Evolutionary conservation across 1,284 basidiomycete genomes (phyloP), one percentile per base, ranked within the genome.

Genomic region (Meira miltonrushii): DNA sequence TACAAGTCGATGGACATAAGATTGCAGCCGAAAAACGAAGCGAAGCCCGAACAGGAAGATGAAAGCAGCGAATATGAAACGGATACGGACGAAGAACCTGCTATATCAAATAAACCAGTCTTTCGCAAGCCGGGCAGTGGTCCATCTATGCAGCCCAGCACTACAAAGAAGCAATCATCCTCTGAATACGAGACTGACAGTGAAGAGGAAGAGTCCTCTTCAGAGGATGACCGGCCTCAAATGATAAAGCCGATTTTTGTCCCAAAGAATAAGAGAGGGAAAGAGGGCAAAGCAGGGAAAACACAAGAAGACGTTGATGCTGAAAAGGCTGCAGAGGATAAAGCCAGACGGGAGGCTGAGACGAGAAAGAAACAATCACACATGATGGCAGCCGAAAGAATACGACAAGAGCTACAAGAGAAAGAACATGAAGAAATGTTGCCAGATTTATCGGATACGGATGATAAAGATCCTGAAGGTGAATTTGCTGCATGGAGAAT

Each of bases 401-500:
- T 95, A 70, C 83, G 83, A 60, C 84, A 89, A 15, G 89, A 91
- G 77, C 79, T 95, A 17, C 85, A 86, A 7, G 88, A 90, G 81
- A 91, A 74, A 94, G 90, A 90, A 83, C 88, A 93, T 79, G 88
- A 89, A 66, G 88, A 88, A 17, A 78, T 87, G 13, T 81, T 88
- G 33, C 88, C 88, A 1, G 92, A 96, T 61, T 84, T 98, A 0
- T 93, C 97, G 80, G 95, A 98, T 78, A 89, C 90, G 1, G 95
- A 99, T 74, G 93, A 89, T 1, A 77, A 93, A 50, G 93, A 98
- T 73, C 90, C 92, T 1, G 84, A 85, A 23, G 87, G 80, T 52
- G 95, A 99, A 79, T 99, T 99, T 68, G 90, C 94, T 72, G 90
- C 88, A 0, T 99, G 95, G 95, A 85, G 92, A 54, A 79, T 94